Evolutionary conservation across 1,284 basidiomycete genomes (phyloP).

Genomic region (Fomitopsis betulina): DNA sequence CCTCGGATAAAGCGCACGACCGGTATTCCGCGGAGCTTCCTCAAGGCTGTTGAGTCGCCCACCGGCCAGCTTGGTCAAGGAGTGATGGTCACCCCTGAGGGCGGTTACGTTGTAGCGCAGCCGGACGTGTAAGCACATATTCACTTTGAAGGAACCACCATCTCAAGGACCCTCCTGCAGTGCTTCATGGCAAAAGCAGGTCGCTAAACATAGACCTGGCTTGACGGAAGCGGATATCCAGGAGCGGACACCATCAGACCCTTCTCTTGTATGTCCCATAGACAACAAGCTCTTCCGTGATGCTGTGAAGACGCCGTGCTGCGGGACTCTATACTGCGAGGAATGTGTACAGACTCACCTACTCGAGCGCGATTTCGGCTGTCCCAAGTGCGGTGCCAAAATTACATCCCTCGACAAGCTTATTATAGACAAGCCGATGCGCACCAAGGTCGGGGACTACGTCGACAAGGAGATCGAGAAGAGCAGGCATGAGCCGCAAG

Average conservation of each 20-base stretch:
- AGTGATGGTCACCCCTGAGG: conserved; percentile 96
- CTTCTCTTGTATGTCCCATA: conserved; percentile 78
- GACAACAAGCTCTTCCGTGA: conserved; percentile 89
- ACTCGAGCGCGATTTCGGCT: conserved; percentile 89
- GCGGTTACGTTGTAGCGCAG: conserved; percentile 92
- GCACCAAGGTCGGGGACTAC: conserved; percentile 75
- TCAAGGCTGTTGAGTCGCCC: conserved; percentile 91
- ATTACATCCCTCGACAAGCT: conserved; percentile 85
- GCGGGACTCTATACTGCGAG: conserved; percentile 87
- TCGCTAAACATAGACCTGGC: conserved; percentile 64
- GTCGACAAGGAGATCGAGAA: conserved; percentile 83
- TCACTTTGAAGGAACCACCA: not conserved
- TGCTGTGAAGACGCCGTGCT: conserved; percentile 78
- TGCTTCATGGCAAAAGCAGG: conserved; percentile 90
- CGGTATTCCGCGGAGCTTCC: conserved; percentile 95
- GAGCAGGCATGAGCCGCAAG: conserved; percentile 57
- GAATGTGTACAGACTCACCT: conserved; percentile 92
- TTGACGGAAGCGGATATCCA: conserved; percentile 83
- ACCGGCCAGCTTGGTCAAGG: conserved; percentile 74
- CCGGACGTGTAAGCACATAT: conserved; percentile 77
- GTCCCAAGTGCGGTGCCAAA: conserved; percentile 84
- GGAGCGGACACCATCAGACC: conserved; percentile 76
- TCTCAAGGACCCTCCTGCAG: conserved; percentile 34
- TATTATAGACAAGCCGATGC: conserved; percentile 69
- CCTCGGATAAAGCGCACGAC: conserved; percentile 97